Conservation (phyloP, 331 rosid genomes). For the Pyracantha coccinea region DNA sequence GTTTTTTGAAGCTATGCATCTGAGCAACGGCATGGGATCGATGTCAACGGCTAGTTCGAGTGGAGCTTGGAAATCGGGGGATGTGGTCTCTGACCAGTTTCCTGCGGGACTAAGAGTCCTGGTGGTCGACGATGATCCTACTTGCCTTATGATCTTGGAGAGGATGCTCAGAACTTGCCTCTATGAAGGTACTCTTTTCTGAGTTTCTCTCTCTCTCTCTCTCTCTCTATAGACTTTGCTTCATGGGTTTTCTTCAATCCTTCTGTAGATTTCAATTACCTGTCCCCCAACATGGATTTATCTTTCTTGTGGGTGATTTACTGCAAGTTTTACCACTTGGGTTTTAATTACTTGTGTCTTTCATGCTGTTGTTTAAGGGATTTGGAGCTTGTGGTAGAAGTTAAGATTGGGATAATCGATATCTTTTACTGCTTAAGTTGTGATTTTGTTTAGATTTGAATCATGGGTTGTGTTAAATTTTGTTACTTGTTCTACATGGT, state of each 20-base stretch:
- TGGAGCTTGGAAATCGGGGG: conserved; percentile 41
- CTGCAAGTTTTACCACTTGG: neutral
- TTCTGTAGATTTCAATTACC: neutral
- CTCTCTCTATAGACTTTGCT: neutral
- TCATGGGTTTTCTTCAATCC: neutral
- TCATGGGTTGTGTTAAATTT: conserved; percentile 5
- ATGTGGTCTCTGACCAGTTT: conserved; percentile 66
- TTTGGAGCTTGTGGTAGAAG: conserved; percentile 5
- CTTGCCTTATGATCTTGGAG: conserved; percentile 92
- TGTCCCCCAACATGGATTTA: neutral
- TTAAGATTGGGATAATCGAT: conserved; percentile 7
- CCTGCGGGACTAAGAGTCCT: conserved; percentile 91
- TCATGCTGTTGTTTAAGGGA: neutral
- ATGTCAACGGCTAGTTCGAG: conserved; percentile 45
- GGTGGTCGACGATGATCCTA: conserved; percentile 95
- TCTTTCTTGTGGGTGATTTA: neutral
- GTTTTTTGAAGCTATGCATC: conserved; percentile 44
- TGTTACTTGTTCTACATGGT: conserved; percentile 10
- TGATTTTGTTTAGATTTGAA: conserved; percentile 3
- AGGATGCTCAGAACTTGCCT: conserved; percentile 86
- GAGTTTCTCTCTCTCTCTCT: neutral
- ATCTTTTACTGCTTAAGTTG: neutral
- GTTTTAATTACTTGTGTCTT: neutral
- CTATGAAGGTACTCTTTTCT: conserved; percentile 51
- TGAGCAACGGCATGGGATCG: conserved; percentile 55